Conservation (phyloP, 768 basidiomycete genomes). For the Leccinum incarnatum region DNA sequence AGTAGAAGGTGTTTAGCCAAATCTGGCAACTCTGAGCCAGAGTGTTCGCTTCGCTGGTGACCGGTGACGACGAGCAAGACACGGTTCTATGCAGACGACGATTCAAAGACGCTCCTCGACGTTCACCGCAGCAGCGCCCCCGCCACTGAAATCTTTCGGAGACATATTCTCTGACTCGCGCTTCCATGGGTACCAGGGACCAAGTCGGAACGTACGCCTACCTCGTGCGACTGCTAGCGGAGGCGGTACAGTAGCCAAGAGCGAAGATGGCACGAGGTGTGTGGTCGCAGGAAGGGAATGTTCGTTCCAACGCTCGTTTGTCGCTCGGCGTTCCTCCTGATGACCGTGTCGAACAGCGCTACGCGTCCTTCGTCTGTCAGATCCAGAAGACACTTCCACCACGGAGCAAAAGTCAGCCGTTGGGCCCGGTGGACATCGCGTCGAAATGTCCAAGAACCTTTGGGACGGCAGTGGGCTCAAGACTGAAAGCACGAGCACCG, state of each 20-base stretch:
- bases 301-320: conserved; percentile 19
- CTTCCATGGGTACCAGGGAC: conserved; percentile 42
- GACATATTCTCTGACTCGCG: conserved; percentile 43
- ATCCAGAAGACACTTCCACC: conserved; percentile 38
- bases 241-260: conserved; percentile 65
- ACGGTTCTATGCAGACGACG: conserved; percentile 21
- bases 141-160: conserved; percentile 8
- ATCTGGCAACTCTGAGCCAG: conserved; percentile 3
- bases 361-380: conserved; percentile 56
- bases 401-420: conserved; percentile 50
- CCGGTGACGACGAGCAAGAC: background rate
- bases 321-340: conserved; percentile 5
- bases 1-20: background rate
- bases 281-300: conserved; percentile 81
- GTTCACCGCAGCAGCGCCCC: conserved; percentile 8
- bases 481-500: conserved; percentile 74
- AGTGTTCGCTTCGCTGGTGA: background rate
- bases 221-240: conserved; percentile 58
- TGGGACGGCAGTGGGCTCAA: conserved; percentile 80
- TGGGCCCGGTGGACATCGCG: conserved; percentile 60
- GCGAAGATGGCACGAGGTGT: conserved; percentile 63
- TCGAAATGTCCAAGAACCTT: conserved; percentile 72
- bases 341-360: conserved; percentile 41
- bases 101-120: conserved; percentile 29
- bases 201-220: conserved; percentile 54